A percentile compares a stretch with the other conserved stretches of the same genome.
phyloP scores from a whole-genome alignment of 306 rosid genomes.

The Lotus japonicus region DNA sequence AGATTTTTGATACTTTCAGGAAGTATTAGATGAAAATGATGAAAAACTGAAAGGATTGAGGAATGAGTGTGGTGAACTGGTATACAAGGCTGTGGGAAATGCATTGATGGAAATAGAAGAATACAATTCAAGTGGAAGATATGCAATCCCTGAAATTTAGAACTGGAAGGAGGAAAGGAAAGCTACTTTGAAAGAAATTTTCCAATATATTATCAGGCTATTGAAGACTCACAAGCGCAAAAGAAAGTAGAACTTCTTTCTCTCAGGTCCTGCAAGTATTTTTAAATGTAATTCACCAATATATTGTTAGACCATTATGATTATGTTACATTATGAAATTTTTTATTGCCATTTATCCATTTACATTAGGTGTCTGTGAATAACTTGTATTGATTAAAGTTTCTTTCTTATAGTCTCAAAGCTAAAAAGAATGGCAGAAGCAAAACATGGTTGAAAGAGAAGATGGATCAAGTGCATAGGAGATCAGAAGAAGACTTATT shows the following conservation, averaged over 20 bases:
- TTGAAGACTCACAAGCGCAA: conserved; percentile 25
- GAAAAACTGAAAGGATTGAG: conserved; percentile 37
- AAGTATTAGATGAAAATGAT: conserved; percentile 37
- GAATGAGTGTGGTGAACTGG: conserved; percentile 34
- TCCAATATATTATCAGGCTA: conserved; percentile 19
- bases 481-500: not conserved
- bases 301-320: not conserved
- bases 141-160: conserved; percentile 49
- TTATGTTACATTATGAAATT: not conserved
- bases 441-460: not conserved
- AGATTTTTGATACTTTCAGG: conserved; percentile 20
- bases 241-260: not conserved
- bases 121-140: conserved; percentile 62
- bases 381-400: not conserved
- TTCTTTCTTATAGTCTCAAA: not conserved
- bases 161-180: conserved; percentile 34
- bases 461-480: not conserved
- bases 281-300: not conserved
- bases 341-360: not conserved
- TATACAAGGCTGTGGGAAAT: conserved; percentile 35
- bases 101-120: conserved; percentile 54
- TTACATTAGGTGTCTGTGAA: not conserved
- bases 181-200: conserved; percentile 41
- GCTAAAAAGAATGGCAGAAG: not conserved
- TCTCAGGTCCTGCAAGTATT: not conserved